Base-by-base conservation (phyloP, 108 stramenopile species). In the Epithemia pelagica region DNA sequence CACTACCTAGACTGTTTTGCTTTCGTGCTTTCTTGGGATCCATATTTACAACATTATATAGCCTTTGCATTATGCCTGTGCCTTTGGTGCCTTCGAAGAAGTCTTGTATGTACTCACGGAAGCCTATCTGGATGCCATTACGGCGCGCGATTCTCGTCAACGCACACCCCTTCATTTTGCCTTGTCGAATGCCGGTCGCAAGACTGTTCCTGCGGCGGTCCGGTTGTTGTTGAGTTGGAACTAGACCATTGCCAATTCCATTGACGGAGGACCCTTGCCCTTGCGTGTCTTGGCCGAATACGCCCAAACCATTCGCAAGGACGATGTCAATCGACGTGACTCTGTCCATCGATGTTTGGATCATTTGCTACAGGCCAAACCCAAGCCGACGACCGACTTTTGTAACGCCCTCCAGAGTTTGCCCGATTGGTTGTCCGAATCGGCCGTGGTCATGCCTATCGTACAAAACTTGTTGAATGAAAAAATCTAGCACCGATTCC, bases 1-100 rank as follows among this genome's bases (percentile, higher is more conserved):
- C n/a, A n/a, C n/a, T n/a, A n/a, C n/a, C n/a, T n/a, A n/a, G n/a
- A n/a, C n/a, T n/a, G n/a, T n/a, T n/a, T n/a, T n/a, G n/a, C n/a
- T n/a, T n/a, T n/a, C n/a, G n/a, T n/a, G n/a, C n/a, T n/a, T n/a
- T n/a, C n/a, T n/a, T n/a, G n/a, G n/a, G n/a, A n/a, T n/a, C n/a
- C n/a, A n/a, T n/a, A n/a, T n/a, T n/a, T n/a, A n/a, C n/a, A n/a
- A n/a, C 28, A 2, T 64, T 46, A 21, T 3, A 54, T 54, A 80
- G 75, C 90, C 87, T 0, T 73, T 92, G 0, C 91, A 92, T 54
- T 89, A 86, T 71, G 91, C 91, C n/a, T 92, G 91, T 66, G 82
- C 86, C 23, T 89, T 88, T 64, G 91, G 91, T 51, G 84, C 83
- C 2, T 73, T 83, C 3, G 85, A 82, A 32, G 88, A 88, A 54